Evolutionary conservation across 2,329 filamentous ascomycete species (phyloP).

Genomic region (Aspergillus ustus): DNA sequence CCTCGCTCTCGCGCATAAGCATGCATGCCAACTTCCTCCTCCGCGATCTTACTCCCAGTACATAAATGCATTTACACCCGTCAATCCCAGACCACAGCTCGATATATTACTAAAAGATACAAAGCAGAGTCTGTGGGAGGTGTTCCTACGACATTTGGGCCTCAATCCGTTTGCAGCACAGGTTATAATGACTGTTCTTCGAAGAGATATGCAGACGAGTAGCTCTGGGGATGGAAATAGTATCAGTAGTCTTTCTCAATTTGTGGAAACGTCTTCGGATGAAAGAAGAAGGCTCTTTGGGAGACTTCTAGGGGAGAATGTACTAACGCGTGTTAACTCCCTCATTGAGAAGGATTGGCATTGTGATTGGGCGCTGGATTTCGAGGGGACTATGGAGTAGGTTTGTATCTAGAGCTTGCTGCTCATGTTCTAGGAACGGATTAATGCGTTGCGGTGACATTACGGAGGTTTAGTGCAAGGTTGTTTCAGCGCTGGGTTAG

Average conservation of each 20-base stretch:
- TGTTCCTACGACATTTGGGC: conserved; percentile 67
- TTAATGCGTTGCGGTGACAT: not conserved
- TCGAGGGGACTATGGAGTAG: conserved; percentile 14
- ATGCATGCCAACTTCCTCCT: conserved; percentile 34
- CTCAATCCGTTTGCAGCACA: conserved; percentile 76
- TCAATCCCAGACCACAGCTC: conserved; percentile 18
- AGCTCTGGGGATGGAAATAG: not conserved
- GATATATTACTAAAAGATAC: conserved; percentile 41
- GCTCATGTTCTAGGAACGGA: not conserved
- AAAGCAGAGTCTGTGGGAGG: conserved; percentile 69
- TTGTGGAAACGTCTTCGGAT: conserved; percentile 60
- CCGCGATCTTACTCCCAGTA: not conserved
- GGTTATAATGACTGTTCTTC: conserved; percentile 54
- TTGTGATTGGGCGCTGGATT: conserved; percentile 31
- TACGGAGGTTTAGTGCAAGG: not conserved
- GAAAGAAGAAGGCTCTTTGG: conserved; percentile 59
- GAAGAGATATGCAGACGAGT: conserved; percentile 16
- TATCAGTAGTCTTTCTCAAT: conserved; percentile 39
- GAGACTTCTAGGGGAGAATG: conserved; percentile 58
- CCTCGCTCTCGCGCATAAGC: conserved; percentile 56
- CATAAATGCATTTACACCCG: conserved; percentile 14
- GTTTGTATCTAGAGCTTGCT: not conserved
- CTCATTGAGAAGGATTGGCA: conserved; percentile 59
- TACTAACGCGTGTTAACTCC: conserved; percentile 58
- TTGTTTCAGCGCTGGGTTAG: not conserved